These are phyloP conservation scores for Penicillium riverlandense DNA, from an alignment of 495 filamentous ascomycete species.

Conservation along the genomic window DNA sequence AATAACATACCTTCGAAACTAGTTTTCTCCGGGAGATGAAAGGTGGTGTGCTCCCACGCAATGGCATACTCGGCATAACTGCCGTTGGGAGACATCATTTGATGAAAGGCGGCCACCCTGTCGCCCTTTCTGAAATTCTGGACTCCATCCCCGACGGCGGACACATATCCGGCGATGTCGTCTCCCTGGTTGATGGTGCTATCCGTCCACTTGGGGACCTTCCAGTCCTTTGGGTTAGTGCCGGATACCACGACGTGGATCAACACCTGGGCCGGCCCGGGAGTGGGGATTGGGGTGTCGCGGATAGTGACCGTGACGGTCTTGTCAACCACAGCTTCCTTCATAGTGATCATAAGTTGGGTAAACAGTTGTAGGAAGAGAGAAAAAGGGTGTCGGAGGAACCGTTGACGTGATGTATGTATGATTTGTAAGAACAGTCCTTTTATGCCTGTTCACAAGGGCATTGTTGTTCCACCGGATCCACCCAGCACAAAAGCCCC, in stretches of 20 bases:
- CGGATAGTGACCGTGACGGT: slow-evolving; percentile 52
- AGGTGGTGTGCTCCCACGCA: slow-evolving; percentile 57
- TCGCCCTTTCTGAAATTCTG: slow-evolving; percentile 59
- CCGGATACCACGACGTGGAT: slow-evolving; percentile 63
- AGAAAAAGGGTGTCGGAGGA: too few species aligned
- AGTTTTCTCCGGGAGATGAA: slow-evolving; percentile 56
- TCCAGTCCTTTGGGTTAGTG: slow-evolving; percentile 81
- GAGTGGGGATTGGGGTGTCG: slow-evolving; percentile 56
- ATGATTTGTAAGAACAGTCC: too few species aligned
- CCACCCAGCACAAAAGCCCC: too few species aligned
- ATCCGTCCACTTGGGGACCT: slow-evolving; percentile 28
- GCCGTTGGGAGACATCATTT: slow-evolving; percentile 48
- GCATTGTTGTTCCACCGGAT: too few species aligned
- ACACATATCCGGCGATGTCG: slow-evolving; percentile 64
- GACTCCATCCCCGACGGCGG: slow-evolving; percentile 54
- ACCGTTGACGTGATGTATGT: too few species aligned
- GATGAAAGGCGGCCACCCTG: slow-evolving; percentile 64
- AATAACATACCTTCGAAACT: slow-evolving; percentile 53
- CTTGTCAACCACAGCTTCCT: slow-evolving; percentile 53
- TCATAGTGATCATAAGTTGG: slow-evolving; percentile 37
- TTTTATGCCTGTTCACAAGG: too few species aligned
- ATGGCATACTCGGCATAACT: slow-evolving; percentile 68
- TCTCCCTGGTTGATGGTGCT: slow-evolving; percentile 53
- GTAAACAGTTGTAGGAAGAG: too few species aligned
- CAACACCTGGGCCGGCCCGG: slow-evolving; percentile 54